These are phyloP conservation scores for Phytophthora cajani DNA, from an alignment of 352 stramenopile genomes.

Conservation along the genomic window DNA sequence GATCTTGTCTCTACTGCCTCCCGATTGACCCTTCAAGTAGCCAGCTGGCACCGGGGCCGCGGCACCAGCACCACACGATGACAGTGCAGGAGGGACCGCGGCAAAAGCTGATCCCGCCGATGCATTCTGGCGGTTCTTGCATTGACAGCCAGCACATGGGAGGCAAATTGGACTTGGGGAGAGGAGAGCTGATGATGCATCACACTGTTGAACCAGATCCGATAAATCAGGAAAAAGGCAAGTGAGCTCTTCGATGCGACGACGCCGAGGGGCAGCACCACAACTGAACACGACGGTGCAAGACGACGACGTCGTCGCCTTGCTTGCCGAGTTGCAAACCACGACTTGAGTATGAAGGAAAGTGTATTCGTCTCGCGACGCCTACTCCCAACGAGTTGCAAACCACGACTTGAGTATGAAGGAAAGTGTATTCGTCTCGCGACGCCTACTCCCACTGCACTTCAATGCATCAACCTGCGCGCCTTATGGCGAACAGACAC, in stretches of 20 bases:
- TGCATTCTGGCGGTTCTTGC: neutral
- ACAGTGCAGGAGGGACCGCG: neutral
- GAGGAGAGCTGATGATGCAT: neutral
- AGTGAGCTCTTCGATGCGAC: conserved; percentile 35
- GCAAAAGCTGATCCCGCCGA: neutral
- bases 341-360: conserved; percentile 22
- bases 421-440: conserved; percentile 34
- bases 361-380: conserved; percentile 30
- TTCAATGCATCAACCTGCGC: conserved; percentile 9
- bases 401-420: conserved; percentile 18
- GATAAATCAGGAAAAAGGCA: conserved; percentile 26
- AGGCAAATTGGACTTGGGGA: neutral
- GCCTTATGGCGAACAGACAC: conserved; percentile 10
- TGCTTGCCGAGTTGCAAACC: conserved; percentile 23
- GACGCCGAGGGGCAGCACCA: conserved; percentile 11
- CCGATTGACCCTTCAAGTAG: conserved; percentile 10
- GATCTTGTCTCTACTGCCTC: conserved; percentile 30
- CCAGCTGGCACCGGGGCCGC: conserved; percentile 1
- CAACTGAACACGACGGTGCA: conserved; percentile 18
- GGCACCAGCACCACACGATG: conserved; percentile 25
- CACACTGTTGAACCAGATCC: conserved; percentile 11
- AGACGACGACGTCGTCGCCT: conserved; percentile 21
- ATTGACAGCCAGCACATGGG: neutral
- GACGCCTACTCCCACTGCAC: conserved; percentile 1
- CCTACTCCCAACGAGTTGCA: conserved; percentile 4